Percentiles rank a stretch among this genome's conserved stretches.
phyloP scores from a whole-genome alignment of 805 yeast species.

The Candida boleticola region DNA sequence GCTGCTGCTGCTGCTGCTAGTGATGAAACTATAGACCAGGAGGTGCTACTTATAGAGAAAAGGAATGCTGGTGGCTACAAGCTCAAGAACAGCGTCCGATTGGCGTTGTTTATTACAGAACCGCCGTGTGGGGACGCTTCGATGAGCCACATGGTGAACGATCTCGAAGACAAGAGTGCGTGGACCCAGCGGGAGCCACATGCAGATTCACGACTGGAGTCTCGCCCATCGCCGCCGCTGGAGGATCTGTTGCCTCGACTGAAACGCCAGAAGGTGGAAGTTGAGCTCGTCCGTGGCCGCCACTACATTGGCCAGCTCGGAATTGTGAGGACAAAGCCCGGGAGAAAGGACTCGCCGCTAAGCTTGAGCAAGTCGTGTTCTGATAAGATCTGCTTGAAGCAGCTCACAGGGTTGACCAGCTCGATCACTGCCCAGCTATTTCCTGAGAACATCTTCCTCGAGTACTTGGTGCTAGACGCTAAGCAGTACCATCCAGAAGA shows the following conservation, averaged over 20 bases:
- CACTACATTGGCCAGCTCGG: slow-evolving; percentile 57
- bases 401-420: slow-evolving; percentile 53
- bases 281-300: slow-evolving; percentile 64
- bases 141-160: slow-evolving; percentile 38
- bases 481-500: slow-evolving; percentile 23
- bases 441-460: slow-evolving; percentile 38
- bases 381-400: slow-evolving; percentile 73
- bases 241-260: not conserved
- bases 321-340: slow-evolving; percentile 87
- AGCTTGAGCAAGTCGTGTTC: slow-evolving; percentile 84
- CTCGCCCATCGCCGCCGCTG: slow-evolving; percentile 4
- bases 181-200: slow-evolving; percentile 1
- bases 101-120: slow-evolving; percentile 68
- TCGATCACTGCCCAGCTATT: slow-evolving; percentile 35
- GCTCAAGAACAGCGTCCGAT: slow-evolving; percentile 34
- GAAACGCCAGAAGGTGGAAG: slow-evolving; percentile 1
- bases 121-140: slow-evolving; percentile 93
- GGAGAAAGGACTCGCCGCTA: slow-evolving; percentile 71
- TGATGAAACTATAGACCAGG: slow-evolving; percentile 8
- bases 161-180: slow-evolving; percentile 8
- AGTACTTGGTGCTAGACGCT: slow-evolving; percentile 49
- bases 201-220: slow-evolving; percentile 6
- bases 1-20: not conserved
- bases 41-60: slow-evolving; percentile 17
- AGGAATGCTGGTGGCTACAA: slow-evolving; percentile 17